A percentile compares a stretch with the other conserved stretches of the same genome.
phyloP scores from a whole-genome alignment of 352 stramenopile genomes.

The Phytophthora crassamura region DNA sequence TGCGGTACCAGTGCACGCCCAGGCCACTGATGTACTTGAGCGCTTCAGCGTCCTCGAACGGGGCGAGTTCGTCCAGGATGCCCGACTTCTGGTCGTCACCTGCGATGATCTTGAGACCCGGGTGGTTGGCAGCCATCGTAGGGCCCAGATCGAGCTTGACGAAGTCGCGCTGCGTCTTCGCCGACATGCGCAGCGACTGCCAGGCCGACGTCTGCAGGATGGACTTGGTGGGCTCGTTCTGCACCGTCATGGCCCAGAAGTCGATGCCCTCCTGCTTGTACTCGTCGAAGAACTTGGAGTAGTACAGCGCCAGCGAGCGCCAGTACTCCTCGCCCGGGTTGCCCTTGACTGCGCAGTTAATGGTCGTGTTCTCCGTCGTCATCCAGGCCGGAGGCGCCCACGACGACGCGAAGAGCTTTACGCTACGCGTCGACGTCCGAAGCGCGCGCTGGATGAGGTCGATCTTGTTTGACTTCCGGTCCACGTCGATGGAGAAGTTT shows the following conservation, averaged over 20 bases:
- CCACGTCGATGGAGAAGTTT: conserved; percentile 81
- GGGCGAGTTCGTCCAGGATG: conserved; percentile 47
- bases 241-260: conserved; percentile 87
- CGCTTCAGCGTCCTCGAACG: conserved; percentile 52
- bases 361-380: conserved; percentile 70
- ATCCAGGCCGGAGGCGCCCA: conserved; percentile 91
- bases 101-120: conserved; percentile 83
- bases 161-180: conserved; percentile 66
- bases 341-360: conserved; percentile 65
- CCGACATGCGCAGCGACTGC: conserved; percentile 70
- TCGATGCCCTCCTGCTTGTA: conserved; percentile 80
- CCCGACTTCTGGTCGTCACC: conserved; percentile 86
- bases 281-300: conserved; percentile 87
- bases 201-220: conserved; percentile 51
- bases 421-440: conserved; percentile 34
- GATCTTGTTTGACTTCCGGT: conserved; percentile 75
- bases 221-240: conserved; percentile 86
- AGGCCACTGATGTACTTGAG: conserved; percentile 85
- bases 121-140: conserved; percentile 65
- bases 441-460: conserved; percentile 70
- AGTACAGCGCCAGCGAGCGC: conserved; percentile 84
- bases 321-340: conserved; percentile 71
- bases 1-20: conserved; percentile 89
- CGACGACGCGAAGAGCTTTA: conserved; percentile 85
- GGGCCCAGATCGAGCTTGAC: conserved; percentile 85